Percentiles rank a stretch among this genome's conserved stretches.
Evolutionary conservation across 768 basidiomycete genomes (phyloP).

Genomic region (Leccinum rimulosum): DNA sequence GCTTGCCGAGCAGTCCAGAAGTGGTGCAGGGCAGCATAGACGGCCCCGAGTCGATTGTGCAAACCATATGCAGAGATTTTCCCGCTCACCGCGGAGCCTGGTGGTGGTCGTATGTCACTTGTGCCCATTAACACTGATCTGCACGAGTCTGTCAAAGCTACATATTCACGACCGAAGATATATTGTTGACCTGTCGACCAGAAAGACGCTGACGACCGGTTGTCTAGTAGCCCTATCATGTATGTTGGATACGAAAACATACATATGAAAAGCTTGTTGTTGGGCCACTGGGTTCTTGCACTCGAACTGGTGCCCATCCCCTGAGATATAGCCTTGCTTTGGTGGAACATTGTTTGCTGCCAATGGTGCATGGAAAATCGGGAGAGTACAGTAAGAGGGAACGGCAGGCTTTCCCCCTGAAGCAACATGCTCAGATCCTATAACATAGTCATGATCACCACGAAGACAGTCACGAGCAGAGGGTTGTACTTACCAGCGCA

Average conservation of each 20-base stretch:
- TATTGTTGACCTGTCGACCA: conserved; percentile 19
- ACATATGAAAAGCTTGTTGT: conserved; percentile 61
- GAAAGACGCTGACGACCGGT: conserved; percentile 8
- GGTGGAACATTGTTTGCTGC: conserved; percentile 17
- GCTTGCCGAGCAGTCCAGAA: conserved; percentile 54
- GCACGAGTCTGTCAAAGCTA: neutral
- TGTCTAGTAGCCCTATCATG: neutral
- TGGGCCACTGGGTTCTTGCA: conserved; percentile 50
- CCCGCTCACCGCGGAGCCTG: conserved; percentile 33
- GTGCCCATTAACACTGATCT: conserved; percentile 52
- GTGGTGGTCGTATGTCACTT: conserved; percentile 40
- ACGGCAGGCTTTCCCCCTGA: conserved; percentile 35
- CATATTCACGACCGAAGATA: neutral
- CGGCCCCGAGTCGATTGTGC: conserved; percentile 57
- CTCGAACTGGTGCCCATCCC: conserved; percentile 53
- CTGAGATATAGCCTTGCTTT: conserved; percentile 46
- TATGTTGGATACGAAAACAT: conserved; percentile 21
- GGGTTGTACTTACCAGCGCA: conserved; percentile 39
- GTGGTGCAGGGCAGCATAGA: conserved; percentile 47
- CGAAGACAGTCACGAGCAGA: neutral
- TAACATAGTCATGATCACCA: neutral
- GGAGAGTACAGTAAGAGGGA: conserved; percentile 54
- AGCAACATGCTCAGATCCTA: conserved; percentile 51
- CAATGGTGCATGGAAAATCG: conserved; percentile 48
- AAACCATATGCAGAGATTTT: neutral